A percentile compares a stretch with the other conserved stretches of the same genome.
Evolutionary conservation across 1,139 yeast genomes (phyloP).

Genomic region (Magnusiomyces sp.): DNA sequence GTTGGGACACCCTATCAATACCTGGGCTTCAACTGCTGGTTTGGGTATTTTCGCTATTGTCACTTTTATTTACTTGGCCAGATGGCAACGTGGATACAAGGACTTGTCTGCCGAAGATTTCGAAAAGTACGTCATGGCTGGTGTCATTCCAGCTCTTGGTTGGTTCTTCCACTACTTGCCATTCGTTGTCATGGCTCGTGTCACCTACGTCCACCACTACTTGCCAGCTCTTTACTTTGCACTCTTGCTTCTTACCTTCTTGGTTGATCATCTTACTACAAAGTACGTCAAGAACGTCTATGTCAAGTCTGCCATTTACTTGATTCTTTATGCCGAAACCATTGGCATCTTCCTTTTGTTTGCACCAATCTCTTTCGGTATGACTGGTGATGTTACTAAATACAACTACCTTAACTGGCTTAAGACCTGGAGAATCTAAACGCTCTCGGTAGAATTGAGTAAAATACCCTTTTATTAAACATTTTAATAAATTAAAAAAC

Average conservation of each 20-base stretch:
- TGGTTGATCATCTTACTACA: constrained; percentile 53
- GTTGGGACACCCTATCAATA: constrained; percentile 88
- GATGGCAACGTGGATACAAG: constrained; percentile 89
- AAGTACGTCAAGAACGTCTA: constrained; percentile 31
- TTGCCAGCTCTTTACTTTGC: constrained; percentile 96
- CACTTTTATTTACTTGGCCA: constrained; percentile 51
- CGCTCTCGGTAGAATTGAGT: too few species aligned
- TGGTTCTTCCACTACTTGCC: constrained; percentile 94
- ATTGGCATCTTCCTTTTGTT: constrained; percentile 64
- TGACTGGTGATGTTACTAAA: constrained; percentile 69
- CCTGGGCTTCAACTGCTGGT: constrained; percentile 82
- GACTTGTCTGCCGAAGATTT: constrained; percentile 47
- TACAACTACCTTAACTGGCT: constrained; percentile 71
- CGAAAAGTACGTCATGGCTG: constrained; percentile 60
- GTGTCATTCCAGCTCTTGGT: constrained; percentile 81
- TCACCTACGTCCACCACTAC: constrained; percentile 94
- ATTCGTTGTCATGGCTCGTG: constrained; percentile 91
- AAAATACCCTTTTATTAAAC: too few species aligned
- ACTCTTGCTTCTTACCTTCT: constrained; percentile 68
- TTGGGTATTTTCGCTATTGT: constrained; percentile 53
- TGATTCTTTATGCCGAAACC: constrained; percentile 45
- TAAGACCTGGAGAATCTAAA: constrained; percentile 57
- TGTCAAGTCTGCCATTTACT: constrained; percentile 27
- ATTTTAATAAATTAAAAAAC: too few species aligned
- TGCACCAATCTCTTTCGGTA: constrained; percentile 78